Base-by-base conservation (phyloP, 179 eudicot species). In the Drosera spatulata region DNA sequence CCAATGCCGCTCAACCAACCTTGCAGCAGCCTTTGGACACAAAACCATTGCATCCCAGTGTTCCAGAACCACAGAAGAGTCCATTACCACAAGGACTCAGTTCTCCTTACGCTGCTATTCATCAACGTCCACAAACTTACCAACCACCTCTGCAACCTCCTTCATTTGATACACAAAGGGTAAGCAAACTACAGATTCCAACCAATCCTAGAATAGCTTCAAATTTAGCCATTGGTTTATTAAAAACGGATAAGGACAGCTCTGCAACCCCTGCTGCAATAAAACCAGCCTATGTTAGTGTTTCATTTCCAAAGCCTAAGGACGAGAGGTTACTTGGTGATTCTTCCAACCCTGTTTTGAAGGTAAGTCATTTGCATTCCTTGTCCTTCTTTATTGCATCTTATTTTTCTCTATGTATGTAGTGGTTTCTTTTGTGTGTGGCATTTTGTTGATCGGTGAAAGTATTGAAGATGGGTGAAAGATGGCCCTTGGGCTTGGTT, bases 141-240 rank as follows among this genome's bases (percentile, higher is more conserved):
- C 82, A 73, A 50, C 73, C 77, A 66, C 69, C 88, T 63, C 87
- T 63, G 69, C 66, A 79, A 57, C 68, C 71, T 68, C 72, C 82
- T 59, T 75, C 85, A 50, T 39, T 73, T 43, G 95, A 88, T 74
- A 61, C 82, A 52, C 83, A 71, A 64, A 80, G 84, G 77, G 81
- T 73, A 69, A 81, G 82, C 81, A 81, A 76, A 69, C 49, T 88
- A 79, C 96, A 86, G 79, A 86, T 88, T 76, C 85, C 95, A 53
- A 69, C 93, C 66, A 93, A 93, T 66, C 99, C 95, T 41, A 88
- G 93, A 81, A 88, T 88, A 61, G 86, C 83, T 76, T 74, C 96
- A 69, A 88, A 84, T 76, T 61, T 86, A 68, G 61, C 79, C 51
- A 66, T 73, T 61, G 77, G 79, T 61, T 56, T 71, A 46, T 63